Conservation (phyloP, 2,329 filamentous ascomycete genomes). For the Microdochium nivale region DNA sequence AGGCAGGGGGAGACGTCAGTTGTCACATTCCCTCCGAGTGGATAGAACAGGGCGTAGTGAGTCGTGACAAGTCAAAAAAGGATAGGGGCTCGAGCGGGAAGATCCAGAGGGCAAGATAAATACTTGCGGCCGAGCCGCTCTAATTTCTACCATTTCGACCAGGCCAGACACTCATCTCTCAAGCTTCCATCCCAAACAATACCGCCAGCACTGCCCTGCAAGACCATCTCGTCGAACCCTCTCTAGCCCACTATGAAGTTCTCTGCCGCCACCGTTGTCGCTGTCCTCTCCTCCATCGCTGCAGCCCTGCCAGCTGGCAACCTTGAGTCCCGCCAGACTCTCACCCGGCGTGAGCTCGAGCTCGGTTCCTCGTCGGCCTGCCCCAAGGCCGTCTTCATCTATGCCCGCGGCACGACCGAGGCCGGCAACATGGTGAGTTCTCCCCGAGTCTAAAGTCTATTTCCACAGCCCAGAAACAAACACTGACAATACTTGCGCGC, state of each 20-base stretch:
- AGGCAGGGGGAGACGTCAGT: no score
- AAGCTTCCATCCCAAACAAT: no score
- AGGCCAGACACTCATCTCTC: no score
- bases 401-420: conserved; percentile 24
- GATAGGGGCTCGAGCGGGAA: no score
- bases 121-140: no score
- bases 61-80: no score
- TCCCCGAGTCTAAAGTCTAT: conserved; percentile 1
- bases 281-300: background rate
- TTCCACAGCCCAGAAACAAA: background rate
- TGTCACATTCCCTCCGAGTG: no score
- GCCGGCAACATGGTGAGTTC: conserved; percentile 22
- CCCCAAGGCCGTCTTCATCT: conserved; percentile 23
- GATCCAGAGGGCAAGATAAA: no score
- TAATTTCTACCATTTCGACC: no score
- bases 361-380: conserved; percentile 18
- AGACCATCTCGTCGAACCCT: no score
- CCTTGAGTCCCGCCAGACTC: conserved; percentile 9
- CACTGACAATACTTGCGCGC: background rate
- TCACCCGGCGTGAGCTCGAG: conserved; percentile 18
- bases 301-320: background rate
- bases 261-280: background rate
- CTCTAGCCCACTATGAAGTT: background rate
- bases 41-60: no score
- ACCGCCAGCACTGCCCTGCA: no score